Conservation (phyloP, 169 alveolate species). For the Plasmodium malariae region DNA sequence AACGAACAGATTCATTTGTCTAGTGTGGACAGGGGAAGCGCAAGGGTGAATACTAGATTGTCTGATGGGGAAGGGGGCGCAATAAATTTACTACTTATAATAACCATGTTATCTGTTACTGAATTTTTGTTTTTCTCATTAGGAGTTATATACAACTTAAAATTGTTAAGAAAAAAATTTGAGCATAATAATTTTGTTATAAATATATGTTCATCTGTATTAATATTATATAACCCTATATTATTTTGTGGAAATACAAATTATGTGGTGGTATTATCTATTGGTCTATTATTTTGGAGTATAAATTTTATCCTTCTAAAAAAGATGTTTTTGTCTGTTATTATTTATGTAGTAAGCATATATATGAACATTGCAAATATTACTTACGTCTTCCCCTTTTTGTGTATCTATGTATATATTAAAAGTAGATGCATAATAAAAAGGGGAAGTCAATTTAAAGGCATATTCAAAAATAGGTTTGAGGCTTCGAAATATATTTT, state of each 20-base stretch:
- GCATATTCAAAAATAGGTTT: constrained; percentile 19
- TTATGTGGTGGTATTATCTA: constrained; percentile 32
- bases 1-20: background rate
- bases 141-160: constrained; percentile 65
- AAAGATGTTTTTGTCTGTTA: constrained; percentile 28
- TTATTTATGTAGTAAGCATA: constrained; percentile 34
- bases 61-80: background rate
- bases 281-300: constrained; percentile 69
- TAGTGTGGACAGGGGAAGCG: background rate
- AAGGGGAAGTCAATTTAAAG: constrained; percentile 47
- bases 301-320: constrained; percentile 40
- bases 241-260: constrained; percentile 42
- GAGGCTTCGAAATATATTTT: constrained; percentile 24
- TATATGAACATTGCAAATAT: constrained; percentile 35
- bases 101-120: constrained; percentile 11
- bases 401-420: constrained; percentile 56
- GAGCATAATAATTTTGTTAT: constrained; percentile 23
- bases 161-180: constrained; percentile 19
- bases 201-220: constrained; percentile 40
- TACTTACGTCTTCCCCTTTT: constrained; percentile 30
- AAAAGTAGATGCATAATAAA: constrained; percentile 50
- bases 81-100: background rate
- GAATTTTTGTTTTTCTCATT: constrained; percentile 57
- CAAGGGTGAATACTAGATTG: background rate
- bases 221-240: constrained; percentile 67